Evolutionary conservation across 768 basidiomycete genomes (phyloP), one percentile per base, ranked within the genome.

Genomic region (Lanmaoa rubissima): DNA sequence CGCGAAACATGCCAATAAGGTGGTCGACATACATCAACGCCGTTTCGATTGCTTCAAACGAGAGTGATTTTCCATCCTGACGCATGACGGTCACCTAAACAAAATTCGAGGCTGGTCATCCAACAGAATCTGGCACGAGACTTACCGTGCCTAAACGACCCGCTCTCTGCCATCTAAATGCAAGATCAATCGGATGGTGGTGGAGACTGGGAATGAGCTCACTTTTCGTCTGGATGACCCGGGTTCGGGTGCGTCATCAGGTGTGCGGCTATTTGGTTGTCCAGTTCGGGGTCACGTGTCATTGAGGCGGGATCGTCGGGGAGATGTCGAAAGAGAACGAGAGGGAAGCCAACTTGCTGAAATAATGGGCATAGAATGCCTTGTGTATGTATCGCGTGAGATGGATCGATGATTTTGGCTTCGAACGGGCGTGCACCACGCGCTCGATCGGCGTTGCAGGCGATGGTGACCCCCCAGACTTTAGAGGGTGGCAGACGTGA

Each of bases 21-120:
- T 66, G 57, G 59, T 75, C 72, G 34, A 70, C 66, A 31, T 69
- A 75, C 69, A 73, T 72, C 63, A 72, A 65, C 36, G 56, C 61
- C 2, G 68, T 69, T 50, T 69, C 68, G 3, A 67, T 47, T 1
- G 64, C 68, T 46, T 69, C 67, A 2, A 61, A 60, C 24, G 68
- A 65, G 21, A 69, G 65, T 0, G 61, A 28, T 14, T 63, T 63
- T 41, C 59, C 56, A 39, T 69, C 68, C 59, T 61, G 61, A 36
- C 65, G 65, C 56, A 69, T 67, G 26, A 67, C 58, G 4, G 61
- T 69, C 42, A 69, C 68, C 68, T 69, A 44, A 7, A 28, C 14
- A 4, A 41, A 4, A 0, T 49, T 51, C 41, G 14, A 48, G 8
- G 34, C 12, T 24, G 34, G 11, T 28, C 31, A 28, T 9, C 1